Conservation (phyloP, 192 early-diverging fungal genomes). For the Backusella morwellensis region DNA sequence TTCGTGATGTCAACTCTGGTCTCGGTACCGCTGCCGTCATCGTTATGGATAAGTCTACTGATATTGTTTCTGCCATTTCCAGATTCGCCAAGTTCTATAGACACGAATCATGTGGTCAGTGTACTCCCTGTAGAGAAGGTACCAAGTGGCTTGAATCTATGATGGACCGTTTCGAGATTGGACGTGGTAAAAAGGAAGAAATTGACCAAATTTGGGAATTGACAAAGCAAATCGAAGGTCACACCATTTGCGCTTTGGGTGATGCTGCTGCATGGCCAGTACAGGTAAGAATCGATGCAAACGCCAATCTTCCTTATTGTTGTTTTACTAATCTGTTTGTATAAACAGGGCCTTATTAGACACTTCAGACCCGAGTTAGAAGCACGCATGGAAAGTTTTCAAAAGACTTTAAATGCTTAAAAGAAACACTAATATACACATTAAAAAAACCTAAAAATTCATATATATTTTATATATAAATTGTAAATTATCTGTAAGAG, state of each 20-base stretch:
- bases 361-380: slow-evolving; percentile 90
- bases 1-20: slow-evolving; percentile 90
- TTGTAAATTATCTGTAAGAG: background rate
- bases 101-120: slow-evolving; percentile 99
- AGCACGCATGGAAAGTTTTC: slow-evolving; percentile 44
- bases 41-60: slow-evolving; percentile 98
- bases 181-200: slow-evolving; percentile 77
- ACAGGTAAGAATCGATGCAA: slow-evolving; percentile 22
- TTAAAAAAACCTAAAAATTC: slow-evolving; percentile 51
- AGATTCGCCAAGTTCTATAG: slow-evolving; percentile 94
- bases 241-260: slow-evolving; percentile 98
- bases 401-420: background rate
- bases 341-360: slow-evolving; percentile 64
- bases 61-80: slow-evolving; percentile 91
- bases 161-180: slow-evolving; percentile 94
- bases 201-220: slow-evolving; percentile 98
- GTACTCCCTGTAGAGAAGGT: slow-evolving; percentile 98
- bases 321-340: background rate
- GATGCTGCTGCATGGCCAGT: slow-evolving; percentile 99
- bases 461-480: background rate
- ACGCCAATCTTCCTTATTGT: background rate
- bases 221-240: slow-evolving; percentile 96
- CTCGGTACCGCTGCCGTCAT: slow-evolving; percentile 95
- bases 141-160: slow-evolving; percentile 93
- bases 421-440: slow-evolving; percentile 59